Base-by-base conservation (phyloP, 2,329 filamentous ascomycete genomes). In the Colletotrichum caudatum region DNA sequence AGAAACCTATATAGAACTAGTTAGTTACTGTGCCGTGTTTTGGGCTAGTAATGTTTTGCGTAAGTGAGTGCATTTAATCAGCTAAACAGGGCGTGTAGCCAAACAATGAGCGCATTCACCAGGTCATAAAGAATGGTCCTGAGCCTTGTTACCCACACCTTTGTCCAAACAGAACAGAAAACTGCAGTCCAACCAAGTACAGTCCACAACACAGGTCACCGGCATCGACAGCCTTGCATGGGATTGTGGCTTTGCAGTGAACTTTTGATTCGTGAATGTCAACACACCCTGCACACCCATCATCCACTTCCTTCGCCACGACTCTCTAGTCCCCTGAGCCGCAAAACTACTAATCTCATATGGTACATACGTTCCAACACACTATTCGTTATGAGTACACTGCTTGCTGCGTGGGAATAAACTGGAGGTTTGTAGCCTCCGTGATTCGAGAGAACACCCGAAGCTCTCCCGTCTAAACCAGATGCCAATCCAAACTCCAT, bases 401-500 rank as follows among this genome's bases (percentile, higher is more conserved):
- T 53, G 60, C 35, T 37, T 39, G 39, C 18, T 48, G 48, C 67
- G 48, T 33, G n/a, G 63, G 23, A 41, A 67, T 61, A 33, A 46
- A 46, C 2, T 5, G 35, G 60, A 62, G 53, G 46, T 54, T 26
- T 33, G 11, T 39, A 18, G 53, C 59, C 69, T 50, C 59, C 66
- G n/a, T 58, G 48, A 33, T 26, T 58, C 44, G 39, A 46, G 39
- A 60, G 58, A 63, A 46, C 69, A 64, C 57, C 68, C 37, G 63
- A 64, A 12, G 41, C 33, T 66, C 69, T 72, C 69, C 60, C 54
- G 23, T 64, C 69, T 58, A 69, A 69, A 53, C 60, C 53, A 69
- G 46, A 64, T 59, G 68, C 60, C 64, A 71, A 64, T 44, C 71
- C 60, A 37, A 73, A 73, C 71, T 73, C 71, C 70, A 48, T 72